Evolutionary conservation across 345 rosid species (phyloP), one percentile per base, ranked within the genome.

Genomic region (Chamaenerion angustifolium): DNA sequence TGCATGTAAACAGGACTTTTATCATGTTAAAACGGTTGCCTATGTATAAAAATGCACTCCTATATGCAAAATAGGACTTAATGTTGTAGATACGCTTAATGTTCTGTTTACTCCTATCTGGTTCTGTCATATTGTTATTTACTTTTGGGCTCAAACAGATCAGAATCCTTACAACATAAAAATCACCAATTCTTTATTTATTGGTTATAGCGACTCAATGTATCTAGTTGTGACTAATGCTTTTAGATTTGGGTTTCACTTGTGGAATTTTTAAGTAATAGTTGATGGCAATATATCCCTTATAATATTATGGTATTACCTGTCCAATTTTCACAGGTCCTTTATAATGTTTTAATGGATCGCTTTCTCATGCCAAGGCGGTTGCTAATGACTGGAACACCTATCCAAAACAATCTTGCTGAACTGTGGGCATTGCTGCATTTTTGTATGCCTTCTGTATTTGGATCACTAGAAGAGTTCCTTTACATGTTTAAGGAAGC

Each of bases 381-480:
- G 55, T 71, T 84, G 47, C 66, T 84, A 77, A 85, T 85, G 84
- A 82, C 93, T 43, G 95, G 95, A 55, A 85, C 97, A 31, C 97
- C 97, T 21, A 71, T 88, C 48, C 93, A 88, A 65, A 88, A 88
- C 64, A 80, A 82, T 64, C 85, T 88, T 49, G 70, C 77, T 25
- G 97, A 88, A 63, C 84, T 88, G n/a, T 88, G 97, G 97, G 83
- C 93, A 44, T 68, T 88, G 70, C 61, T 88, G 88, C 95, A 84
- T 72, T 88, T 88, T 62, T 88, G 95, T 56, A 78, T 84, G 93
- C 92, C 97, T 54, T 72, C 65, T 25, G 76, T 88, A 41, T 88
- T 88, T 80, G 93, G 95, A 65, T 78, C 72, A 23, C 71, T 70
- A 67, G 71, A 82, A 55, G 77, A 82, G 64, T 88, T 84, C 54